Base-by-base conservation (phyloP, 768 basidiomycete species). In the Daedaleopsis sinensis region DNA sequence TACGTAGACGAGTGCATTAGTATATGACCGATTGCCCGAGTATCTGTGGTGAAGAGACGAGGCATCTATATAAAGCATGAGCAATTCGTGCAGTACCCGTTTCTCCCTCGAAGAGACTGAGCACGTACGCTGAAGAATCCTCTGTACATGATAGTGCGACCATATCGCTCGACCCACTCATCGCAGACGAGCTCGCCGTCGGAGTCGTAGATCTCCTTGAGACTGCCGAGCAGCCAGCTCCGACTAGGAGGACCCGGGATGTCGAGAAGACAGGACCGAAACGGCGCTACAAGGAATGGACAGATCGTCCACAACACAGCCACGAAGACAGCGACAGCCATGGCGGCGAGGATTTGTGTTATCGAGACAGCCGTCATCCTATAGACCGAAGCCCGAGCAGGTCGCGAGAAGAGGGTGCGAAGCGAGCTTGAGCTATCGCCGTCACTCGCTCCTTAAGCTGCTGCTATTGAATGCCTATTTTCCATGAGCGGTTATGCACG, bases 21-120 rank as follows among this genome's bases (percentile, higher is more conserved):
- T 51, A 94, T 76, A 64, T 92, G 85, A 50, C 81, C 80, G 43
- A 93, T 38, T 0, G 89, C 90, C 38, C 84, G 82, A 0, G 83
- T 74, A 66, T 92, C 91, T 55, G 78, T 71, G 0, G 64, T 65
- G 23, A 57, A 65, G 5, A 67, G 52, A 15, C 59, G 52, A 12
- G 50, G 24, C 27, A 32, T 32, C 27, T 32, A 32, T 32, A 3
- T 7, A 32, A 32, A 32, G 27, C 27, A 32, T 32, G 27, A 3
- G 9, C 50, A 27, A 12, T 18, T 32, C 27, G 27, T 32, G 7
- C 27, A 7, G 7, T 32, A 7, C 27, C 27, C 27, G 27, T 32
- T 32, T 7, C 27, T 32, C 27, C 7, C 7, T 7, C 27, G 27
- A 32, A 32, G 27, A 21, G 24, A 5, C 8, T 23, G 2, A 13